Evolutionary conservation across 106 monocot genomes (phyloP).

Genomic region (Amphibolis antarctica): DNA sequence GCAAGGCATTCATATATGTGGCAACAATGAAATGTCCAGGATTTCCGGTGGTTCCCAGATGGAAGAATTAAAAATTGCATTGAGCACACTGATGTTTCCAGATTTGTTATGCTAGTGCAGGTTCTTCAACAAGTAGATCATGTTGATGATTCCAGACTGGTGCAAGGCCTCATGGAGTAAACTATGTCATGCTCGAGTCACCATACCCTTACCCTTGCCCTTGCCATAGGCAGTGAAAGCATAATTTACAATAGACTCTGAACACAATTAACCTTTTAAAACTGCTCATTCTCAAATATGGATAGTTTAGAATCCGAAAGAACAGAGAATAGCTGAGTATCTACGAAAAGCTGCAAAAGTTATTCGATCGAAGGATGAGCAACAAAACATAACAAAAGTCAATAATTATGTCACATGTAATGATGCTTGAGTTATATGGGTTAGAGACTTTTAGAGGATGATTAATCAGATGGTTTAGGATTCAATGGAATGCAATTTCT

Average conservation of each 20-base stretch:
- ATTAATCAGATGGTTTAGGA: too few species aligned
- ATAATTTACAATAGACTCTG: not conserved
- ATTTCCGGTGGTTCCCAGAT: too few species aligned
- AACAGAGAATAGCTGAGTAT: conserved; percentile 81
- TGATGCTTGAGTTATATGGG: too few species aligned
- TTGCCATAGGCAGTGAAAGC: not conserved
- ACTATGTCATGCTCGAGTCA: not conserved
- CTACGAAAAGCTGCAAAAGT: conserved; percentile 57
- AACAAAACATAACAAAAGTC: too few species aligned
- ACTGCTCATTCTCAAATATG: conserved; percentile 35
- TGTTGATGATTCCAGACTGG: not conserved
- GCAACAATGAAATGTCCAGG: too few species aligned
- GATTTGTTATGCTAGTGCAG: too few species aligned
- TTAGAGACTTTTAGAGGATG: too few species aligned
- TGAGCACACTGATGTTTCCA: too few species aligned
- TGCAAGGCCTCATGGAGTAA: not conserved
- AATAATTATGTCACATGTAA: not conserved
- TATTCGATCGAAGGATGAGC: not conserved
- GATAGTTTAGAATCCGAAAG: conserved; percentile 66
- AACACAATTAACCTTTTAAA: not conserved
- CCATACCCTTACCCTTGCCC: not conserved
- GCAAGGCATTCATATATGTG: too few species aligned
- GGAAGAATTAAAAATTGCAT: too few species aligned
- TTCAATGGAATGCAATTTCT: too few species aligned
- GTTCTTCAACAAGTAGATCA: too few species aligned